Base-by-base conservation (phyloP, 169 alveolate genomes). In the Plasmodium relictum region DNA sequence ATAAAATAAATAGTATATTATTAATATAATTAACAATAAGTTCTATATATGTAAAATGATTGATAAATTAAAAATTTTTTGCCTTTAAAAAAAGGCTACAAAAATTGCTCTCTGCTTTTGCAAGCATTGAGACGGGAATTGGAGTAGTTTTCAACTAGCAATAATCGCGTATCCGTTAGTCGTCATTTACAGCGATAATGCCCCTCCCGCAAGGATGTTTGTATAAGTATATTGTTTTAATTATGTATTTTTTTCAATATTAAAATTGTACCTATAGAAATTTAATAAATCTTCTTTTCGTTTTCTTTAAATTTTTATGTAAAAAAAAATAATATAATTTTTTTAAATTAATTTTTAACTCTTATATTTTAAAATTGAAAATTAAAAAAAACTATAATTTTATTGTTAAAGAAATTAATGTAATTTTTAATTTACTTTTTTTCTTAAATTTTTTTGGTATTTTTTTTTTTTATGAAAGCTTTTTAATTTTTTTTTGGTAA, bases 141-240 rank as follows among this genome's bases (percentile, higher is more conserved):
- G 99, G 99, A 96, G 98, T 98, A 98, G 99, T 98, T 97, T 97
- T 97, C 99, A 98, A 98, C 99, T 97, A 98, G 99, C 99, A 98
- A 97, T 95, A 94, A 97, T 97, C 99, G 99, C 99, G 98, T 99
- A 97, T 98, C 99, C 99, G 99, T 99, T 97, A 96, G 97, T 99
- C 99, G 99, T 97, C 99, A 98, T 97, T 95, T 98, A 99, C 98
- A 97, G 96, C 99, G 99, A 97, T 96, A 96, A 96, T 97, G 98
- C 99, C 99, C 99, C 99, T 97, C 96, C 98, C 98, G 98, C 98
- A 97, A 97, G 97, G 98, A 97, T 97, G 93, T 61, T 8, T 22
- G 12, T 3, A 3, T 0, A 6, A 16, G 3, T 9, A 20, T 20
- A 10, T 10, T 8, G 1, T 37, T 52, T 59, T 44, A 7, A 80